These are phyloP conservation scores for Alternaria arborescens DNA, from an alignment of 2,329 filamentous ascomycete genomes.

Conservation along the genomic window DNA sequence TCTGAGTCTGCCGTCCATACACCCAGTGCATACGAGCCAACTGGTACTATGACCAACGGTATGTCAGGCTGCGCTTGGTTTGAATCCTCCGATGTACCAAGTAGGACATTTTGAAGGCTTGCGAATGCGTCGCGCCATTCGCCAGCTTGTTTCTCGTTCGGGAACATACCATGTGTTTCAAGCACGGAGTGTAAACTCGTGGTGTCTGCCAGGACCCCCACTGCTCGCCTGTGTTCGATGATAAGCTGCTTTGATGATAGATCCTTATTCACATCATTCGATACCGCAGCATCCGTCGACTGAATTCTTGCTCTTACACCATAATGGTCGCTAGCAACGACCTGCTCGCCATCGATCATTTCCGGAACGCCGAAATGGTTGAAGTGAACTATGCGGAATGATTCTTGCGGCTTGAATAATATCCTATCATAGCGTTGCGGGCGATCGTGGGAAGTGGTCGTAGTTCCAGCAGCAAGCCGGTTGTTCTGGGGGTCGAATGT, in stretches of 20 bases:
- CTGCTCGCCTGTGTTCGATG: conserved; percentile 24
- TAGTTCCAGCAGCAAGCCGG: conserved; percentile 61
- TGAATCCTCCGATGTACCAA: conserved; percentile 36
- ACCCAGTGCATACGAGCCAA: conserved; percentile 72
- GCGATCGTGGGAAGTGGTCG: conserved; percentile 65
- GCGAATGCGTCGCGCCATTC: conserved; percentile 57
- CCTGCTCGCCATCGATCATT: conserved; percentile 22
- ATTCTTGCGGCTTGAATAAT: conserved; percentile 58
- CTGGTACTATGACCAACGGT: conserved; percentile 64
- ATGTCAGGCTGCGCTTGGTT: conserved; percentile 25
- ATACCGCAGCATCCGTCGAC: conserved; percentile 35
- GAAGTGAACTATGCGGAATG: conserved; percentile 57
- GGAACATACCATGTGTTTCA: conserved; percentile 51
- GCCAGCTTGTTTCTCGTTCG: conserved; percentile 56
- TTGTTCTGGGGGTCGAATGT: conserved; percentile 71
- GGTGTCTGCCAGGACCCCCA: conserved; percentile 15
- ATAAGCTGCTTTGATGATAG: conserved; percentile 14
- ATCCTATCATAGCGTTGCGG: conserved; percentile 74
- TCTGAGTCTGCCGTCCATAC: conserved; percentile 70
- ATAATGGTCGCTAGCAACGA: conserved; percentile 61
- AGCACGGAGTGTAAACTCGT: conserved; percentile 26
- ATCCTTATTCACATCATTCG: not conserved
- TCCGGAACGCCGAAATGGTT: conserved; percentile 65
- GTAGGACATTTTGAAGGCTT: conserved; percentile 57
- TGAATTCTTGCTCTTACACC: conserved; percentile 55